A percentile compares a stretch with the other conserved stretches of the same genome.
Evolutionary conservation across 2,329 filamentous ascomycete genomes (phyloP).

Genomic region (Akanthomyces muscarius): DNA sequence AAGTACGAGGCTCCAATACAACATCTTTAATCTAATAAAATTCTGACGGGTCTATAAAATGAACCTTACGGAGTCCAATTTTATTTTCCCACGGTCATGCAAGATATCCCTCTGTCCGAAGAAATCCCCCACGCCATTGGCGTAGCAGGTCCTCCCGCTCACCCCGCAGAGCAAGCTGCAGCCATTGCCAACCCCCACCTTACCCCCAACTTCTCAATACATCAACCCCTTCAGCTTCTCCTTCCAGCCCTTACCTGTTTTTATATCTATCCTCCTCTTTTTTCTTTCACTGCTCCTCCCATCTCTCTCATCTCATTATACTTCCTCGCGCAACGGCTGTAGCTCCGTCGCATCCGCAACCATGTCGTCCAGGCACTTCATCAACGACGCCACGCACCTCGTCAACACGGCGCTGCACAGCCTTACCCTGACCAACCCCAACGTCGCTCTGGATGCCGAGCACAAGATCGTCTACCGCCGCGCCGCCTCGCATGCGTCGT

Average conservation of each 20-base stretch:
- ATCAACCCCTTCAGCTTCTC: background rate
- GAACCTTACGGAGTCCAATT: background rate
- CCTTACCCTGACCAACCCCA: slow-evolving; percentile 79
- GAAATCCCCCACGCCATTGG: slow-evolving; percentile 4
- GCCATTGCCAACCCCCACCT: slow-evolving; percentile 11
- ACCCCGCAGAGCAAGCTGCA: slow-evolving; percentile 2
- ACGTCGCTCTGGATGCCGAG: slow-evolving; percentile 68
- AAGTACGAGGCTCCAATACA: slow-evolving; percentile 9
- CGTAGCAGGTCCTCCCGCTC: background rate
- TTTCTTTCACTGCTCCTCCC: background rate
- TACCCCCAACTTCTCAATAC: slow-evolving; percentile 15
- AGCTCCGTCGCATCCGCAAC: slow-evolving; percentile 12
- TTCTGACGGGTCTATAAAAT: too few relatives aligned
- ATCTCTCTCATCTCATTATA: background rate
- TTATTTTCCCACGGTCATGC: background rate
- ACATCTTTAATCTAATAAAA: background rate
- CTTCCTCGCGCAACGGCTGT: background rate
- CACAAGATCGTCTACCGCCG: slow-evolving; percentile 84
- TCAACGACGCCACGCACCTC: slow-evolving; percentile 76
- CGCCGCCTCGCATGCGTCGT: slow-evolving; percentile 38
- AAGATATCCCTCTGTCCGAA: slow-evolving; percentile 2
- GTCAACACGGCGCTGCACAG: slow-evolving; percentile 73
- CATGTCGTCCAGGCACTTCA: slow-evolving; percentile 75
- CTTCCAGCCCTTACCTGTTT: background rate
- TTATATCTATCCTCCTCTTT: background rate